Conservation (phyloP, 2,329 filamentous ascomycete species). For the Ceratocystis cacaofunesta region DNA sequence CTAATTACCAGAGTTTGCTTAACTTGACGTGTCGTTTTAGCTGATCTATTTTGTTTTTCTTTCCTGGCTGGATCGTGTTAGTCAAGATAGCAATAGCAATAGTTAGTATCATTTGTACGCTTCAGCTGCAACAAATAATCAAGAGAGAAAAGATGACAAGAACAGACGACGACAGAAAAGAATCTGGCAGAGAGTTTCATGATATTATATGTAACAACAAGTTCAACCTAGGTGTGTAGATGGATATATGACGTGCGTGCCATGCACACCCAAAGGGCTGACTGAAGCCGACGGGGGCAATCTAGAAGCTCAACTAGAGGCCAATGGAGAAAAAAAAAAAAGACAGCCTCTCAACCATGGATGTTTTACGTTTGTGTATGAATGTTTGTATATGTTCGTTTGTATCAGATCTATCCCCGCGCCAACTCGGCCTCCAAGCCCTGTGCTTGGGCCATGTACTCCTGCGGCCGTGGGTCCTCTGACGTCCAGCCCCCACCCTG, state of each 20-base stretch:
- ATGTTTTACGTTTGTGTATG: no score
- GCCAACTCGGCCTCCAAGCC: conserved; percentile 46
- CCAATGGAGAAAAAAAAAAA: neutral
- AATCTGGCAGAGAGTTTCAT: neutral
- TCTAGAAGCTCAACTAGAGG: neutral
- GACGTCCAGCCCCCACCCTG: conserved; percentile 39
- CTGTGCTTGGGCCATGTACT: conserved; percentile 35
- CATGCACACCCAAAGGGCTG: neutral
- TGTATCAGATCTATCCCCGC: conserved; percentile 5
- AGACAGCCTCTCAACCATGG: neutral
- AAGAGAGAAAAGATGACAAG: neutral
- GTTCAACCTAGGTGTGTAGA: neutral
- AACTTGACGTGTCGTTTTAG: no score
- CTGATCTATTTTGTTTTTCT: neutral
- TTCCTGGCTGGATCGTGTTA: neutral
- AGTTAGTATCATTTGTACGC: neutral
- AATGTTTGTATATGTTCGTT: no score
- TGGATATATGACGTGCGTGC: neutral
- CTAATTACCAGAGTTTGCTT: no score
- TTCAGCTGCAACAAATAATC: neutral
- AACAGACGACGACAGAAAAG: neutral
- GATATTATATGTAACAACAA: neutral
- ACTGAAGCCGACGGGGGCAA: neutral
- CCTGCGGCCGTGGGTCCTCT: conserved; percentile 46
- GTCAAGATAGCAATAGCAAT: no score